Percentiles rank a stretch among this genome's conserved stretches.
Conservation (phyloP, 1,139 yeast species). For the Taphrina flavorubra region DNA sequence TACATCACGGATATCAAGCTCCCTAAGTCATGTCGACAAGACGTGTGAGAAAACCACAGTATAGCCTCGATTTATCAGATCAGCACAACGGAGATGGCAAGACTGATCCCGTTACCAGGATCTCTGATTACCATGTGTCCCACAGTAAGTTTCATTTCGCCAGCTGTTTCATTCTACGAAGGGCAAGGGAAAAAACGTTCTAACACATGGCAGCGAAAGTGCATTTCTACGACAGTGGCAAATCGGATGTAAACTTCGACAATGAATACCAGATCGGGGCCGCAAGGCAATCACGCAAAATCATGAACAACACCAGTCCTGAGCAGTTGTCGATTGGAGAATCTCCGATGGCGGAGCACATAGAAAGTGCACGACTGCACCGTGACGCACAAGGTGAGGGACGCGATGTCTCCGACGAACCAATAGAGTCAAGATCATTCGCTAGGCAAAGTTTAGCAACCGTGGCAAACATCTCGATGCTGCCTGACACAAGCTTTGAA, state of each 20-base stretch:
- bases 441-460: background rate
- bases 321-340: too few relatives aligned
- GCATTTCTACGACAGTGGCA: background rate
- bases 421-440: background rate
- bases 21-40: background rate
- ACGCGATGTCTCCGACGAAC: too few relatives aligned
- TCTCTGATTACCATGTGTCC: background rate
- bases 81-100: background rate
- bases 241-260: background rate
- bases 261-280: background rate
- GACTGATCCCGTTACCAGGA: background rate
- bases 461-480: background rate
- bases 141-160: background rate
- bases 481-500: background rate
- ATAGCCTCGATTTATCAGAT: slow-evolving; percentile 1
- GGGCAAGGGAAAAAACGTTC: background rate
- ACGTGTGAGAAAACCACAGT: slow-evolving; percentile 8
- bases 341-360: too few relatives aligned
- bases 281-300: background rate
- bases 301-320: too few relatives aligned
- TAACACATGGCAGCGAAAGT: background rate
- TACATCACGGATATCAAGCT: too few relatives aligned
- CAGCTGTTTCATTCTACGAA: background rate
- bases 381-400: too few relatives aligned
- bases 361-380: too few relatives aligned